Percentiles rank a stretch among this genome's conserved stretches.
Evolutionary conservation across 2,329 filamentous ascomycete genomes (phyloP).

Genomic region (Atkinsonella texensis): DNA sequence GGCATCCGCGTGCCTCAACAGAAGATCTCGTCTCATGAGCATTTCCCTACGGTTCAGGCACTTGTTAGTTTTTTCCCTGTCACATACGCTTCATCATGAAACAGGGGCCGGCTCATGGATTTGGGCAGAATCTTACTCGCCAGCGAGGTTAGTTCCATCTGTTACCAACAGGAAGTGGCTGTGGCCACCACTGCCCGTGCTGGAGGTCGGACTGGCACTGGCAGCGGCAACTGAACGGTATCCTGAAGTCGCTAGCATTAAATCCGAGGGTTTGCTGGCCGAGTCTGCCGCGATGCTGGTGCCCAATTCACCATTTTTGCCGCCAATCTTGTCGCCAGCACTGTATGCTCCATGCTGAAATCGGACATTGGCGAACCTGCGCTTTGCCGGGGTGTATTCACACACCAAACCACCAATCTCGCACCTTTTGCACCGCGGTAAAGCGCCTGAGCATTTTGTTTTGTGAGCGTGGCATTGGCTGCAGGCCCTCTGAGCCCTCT

Average conservation of each 20-base stretch:
- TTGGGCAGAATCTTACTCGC: slow-evolving; percentile 16
- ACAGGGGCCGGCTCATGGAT: not conserved
- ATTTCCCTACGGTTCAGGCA: slow-evolving; percentile 15
- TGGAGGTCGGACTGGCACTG: slow-evolving; percentile 12
- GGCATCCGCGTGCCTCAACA: slow-evolving; percentile 24
- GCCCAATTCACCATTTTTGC: too few relatives aligned
- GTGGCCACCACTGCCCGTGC: slow-evolving; percentile 4
- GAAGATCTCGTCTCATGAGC: slow-evolving; percentile 21
- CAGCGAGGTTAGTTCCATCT: slow-evolving; percentile 14
- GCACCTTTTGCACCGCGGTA: slow-evolving; percentile 28
- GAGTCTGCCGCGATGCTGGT: not conserved
- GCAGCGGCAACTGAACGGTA: slow-evolving; percentile 8
- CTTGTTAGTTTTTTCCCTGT: not conserved
- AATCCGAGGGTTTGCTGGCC: not conserved
- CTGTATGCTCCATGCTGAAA: slow-evolving; percentile 10
- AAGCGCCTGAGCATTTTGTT: slow-evolving; percentile 30
- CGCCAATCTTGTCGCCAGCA: not conserved
- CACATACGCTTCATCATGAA: not conserved
- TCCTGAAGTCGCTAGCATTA: slow-evolving; percentile 4
- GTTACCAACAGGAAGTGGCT: slow-evolving; percentile 12
- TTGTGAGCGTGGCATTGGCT: slow-evolving; percentile 29
- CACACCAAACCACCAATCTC: slow-evolving; percentile 21
- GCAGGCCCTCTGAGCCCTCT: slow-evolving; percentile 30
- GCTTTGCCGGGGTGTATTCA: slow-evolving; percentile 27
- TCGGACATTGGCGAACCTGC: slow-evolving; percentile 24